phyloP scores from a whole-genome alignment of 345 rosid genomes.

The Garcia nutans region DNA sequence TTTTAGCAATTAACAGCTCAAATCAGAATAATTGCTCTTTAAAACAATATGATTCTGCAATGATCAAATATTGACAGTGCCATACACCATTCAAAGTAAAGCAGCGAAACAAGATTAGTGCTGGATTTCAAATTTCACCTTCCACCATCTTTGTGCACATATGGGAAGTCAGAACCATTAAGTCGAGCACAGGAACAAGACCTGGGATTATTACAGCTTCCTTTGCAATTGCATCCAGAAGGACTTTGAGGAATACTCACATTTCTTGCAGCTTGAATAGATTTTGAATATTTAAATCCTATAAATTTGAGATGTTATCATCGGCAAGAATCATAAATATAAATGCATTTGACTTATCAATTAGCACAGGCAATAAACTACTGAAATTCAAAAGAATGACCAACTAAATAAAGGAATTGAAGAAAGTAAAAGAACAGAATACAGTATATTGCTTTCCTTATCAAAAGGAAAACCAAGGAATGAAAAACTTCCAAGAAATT shows the following conservation, averaged over 20 bases:
- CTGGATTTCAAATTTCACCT: slow-evolving; percentile 16
- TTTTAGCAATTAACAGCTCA: neutral
- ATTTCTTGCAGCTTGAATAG: slow-evolving; percentile 14
- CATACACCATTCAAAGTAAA: neutral
- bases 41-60: neutral
- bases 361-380: neutral
- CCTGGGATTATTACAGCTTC: slow-evolving; percentile 23
- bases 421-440: neutral
- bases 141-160: slow-evolving; percentile 21
- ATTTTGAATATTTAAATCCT: slow-evolving; percentile 23
- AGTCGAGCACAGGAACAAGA: slow-evolving; percentile 28
- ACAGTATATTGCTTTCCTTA: neutral
- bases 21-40: neutral
- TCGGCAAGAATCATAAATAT: neutral
- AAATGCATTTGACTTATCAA: neutral
- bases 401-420: neutral
- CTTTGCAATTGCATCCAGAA: slow-evolving; percentile 29
- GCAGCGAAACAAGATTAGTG: neutral
- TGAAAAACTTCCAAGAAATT: neutral
- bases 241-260: slow-evolving; percentile 17
- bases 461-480: neutral
- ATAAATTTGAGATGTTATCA: neutral
- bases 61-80: neutral
- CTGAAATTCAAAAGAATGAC: neutral
- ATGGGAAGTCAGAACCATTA: slow-evolving; percentile 30